A percentile compares a stretch with the other conserved stretches of the same genome.
phyloP scores from a whole-genome alignment of 176 grass and related monocot species.

The sorghum (Sorghum bicolor) region DNA sequence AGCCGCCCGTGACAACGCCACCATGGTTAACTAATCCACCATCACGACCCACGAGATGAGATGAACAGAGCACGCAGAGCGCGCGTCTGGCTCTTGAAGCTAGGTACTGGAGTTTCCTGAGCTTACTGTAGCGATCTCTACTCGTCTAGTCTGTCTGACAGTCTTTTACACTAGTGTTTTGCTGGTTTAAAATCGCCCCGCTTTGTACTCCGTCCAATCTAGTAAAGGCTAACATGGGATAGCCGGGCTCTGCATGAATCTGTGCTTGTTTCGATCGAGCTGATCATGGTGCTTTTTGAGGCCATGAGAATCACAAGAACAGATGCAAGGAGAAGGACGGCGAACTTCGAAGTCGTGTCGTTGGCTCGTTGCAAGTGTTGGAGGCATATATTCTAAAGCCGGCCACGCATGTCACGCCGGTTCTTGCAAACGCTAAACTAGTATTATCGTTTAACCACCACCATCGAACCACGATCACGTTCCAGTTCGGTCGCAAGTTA shows the following conservation, averaged over 20 bases:
- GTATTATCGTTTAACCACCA: neutral
- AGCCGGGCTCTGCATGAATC: neutral
- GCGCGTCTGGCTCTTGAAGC: neutral
- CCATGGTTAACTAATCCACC: neutral
- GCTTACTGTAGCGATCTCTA: neutral
- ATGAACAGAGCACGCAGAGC: neutral
- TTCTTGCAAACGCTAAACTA: neutral
- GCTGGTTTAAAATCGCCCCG: neutral
- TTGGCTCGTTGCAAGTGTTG: neutral
- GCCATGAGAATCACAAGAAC: neutral
- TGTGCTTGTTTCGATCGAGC: neutral
- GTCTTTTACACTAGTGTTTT: neutral
- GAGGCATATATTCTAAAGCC: slow-evolving; percentile 17
- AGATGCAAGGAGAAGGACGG: neutral
- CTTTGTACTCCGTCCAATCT: neutral
- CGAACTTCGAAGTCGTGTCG: neutral
- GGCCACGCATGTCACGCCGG: neutral
- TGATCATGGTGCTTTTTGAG: neutral
- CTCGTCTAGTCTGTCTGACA: neutral
- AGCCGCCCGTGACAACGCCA: neutral
- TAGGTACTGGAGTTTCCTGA: neutral
- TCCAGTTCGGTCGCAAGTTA: neutral
- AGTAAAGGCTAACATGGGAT: slow-evolving; percentile 1
- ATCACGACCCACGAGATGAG: neutral
- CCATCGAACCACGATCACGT: neutral